Evolutionary conservation across 768 basidiomycete species (phyloP), one percentile per base, ranked within the genome.

Genomic region (Butyriboletus loyo): DNA sequence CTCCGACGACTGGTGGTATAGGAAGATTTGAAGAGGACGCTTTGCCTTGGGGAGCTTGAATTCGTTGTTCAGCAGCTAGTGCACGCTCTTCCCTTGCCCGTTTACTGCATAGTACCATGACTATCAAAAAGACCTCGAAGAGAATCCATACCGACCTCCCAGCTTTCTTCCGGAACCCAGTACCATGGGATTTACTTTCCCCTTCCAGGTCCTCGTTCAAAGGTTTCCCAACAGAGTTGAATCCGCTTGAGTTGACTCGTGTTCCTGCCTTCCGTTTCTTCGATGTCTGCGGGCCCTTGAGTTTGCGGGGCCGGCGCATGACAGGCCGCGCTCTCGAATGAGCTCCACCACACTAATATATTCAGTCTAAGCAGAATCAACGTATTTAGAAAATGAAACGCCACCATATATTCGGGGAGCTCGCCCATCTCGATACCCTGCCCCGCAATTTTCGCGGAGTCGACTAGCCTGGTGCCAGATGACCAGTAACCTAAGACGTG

Each of bases 71-170:
- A 7, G 80, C 81, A n/a, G 89, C 90, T 32, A 83, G 57, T 2
- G 88, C 89, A 50, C 89, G 78, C 64, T 89, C 87, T 58, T 89
- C 89, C 53, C 89, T 73, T 14, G 89, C 90, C 30, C 86, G 78
- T 65, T 89, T 89, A 65, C 90, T 93, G 62, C 35, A 47, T 11
- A 39, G 10, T 14, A 36, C 9, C 35, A 39, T 58, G n/a, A 53
- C 5, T 30, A 46, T 41, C 7, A 7, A 46, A 27, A 37, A 19
- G 13, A 31, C 6, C 2, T 27, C 6, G 31, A 49, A 35, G n/a
- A 32, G 14, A 51, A 32, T 21, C 17, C 11, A 14, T 50, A 57
- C 73, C 22, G 49, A 84, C 87, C 87, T 89, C 34, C 66, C 70
- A 14, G 87, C 88, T 57, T 81, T 77, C 72, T 85, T 92, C 34